Percentiles rank a stretch among this genome's conserved stretches.
phyloP scores from a whole-genome alignment of 2,329 filamentous ascomycete species.

The Colletotrichum sidae region DNA sequence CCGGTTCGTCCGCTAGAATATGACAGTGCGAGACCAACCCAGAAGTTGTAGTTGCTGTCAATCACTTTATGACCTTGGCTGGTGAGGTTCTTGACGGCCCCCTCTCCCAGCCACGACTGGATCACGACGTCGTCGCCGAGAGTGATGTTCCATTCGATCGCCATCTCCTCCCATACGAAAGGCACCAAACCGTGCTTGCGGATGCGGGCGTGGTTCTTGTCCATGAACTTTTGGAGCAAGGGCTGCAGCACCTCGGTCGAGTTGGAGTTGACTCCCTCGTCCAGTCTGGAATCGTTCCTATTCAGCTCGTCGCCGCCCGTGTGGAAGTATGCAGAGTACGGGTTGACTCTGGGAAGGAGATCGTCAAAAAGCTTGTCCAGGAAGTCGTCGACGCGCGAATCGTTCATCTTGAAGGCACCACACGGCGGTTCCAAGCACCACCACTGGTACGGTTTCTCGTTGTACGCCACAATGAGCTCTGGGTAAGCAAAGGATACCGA shows the following conservation, averaged over 20 bases:
- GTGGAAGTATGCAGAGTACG: slow-evolving; percentile 83
- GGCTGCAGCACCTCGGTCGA: slow-evolving; percentile 74
- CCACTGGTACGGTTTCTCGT: slow-evolving; percentile 65
- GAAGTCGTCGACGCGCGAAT: slow-evolving; percentile 75
- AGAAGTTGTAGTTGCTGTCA: slow-evolving; percentile 81
- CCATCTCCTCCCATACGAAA: slow-evolving; percentile 90
- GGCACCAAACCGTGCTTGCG: slow-evolving; percentile 74
- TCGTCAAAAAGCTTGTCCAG: slow-evolving; percentile 80
- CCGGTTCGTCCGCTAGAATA: background rate
- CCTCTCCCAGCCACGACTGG: slow-evolving; percentile 80
- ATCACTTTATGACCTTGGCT: slow-evolving; percentile 76
- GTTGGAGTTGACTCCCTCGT: slow-evolving; percentile 78
- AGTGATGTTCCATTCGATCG: slow-evolving; percentile 81
- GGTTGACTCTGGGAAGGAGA: slow-evolving; percentile 76
- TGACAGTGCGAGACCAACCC: slow-evolving; percentile 62
- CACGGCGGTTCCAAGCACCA: slow-evolving; percentile 74
- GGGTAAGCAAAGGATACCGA: slow-evolving; percentile 75
- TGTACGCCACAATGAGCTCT: slow-evolving; percentile 76
- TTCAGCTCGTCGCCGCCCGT: slow-evolving; percentile 91
- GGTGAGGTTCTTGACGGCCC: slow-evolving; percentile 70
- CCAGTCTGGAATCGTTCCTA: slow-evolving; percentile 77
- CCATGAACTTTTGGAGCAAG: slow-evolving; percentile 81
- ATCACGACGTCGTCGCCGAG: slow-evolving; percentile 78
- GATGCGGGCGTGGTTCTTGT: slow-evolving; percentile 75
- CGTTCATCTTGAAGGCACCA: slow-evolving; percentile 82